phyloP scores from a whole-genome alignment of 2,329 filamentous ascomycete species.

The Fusarium sp. region DNA sequence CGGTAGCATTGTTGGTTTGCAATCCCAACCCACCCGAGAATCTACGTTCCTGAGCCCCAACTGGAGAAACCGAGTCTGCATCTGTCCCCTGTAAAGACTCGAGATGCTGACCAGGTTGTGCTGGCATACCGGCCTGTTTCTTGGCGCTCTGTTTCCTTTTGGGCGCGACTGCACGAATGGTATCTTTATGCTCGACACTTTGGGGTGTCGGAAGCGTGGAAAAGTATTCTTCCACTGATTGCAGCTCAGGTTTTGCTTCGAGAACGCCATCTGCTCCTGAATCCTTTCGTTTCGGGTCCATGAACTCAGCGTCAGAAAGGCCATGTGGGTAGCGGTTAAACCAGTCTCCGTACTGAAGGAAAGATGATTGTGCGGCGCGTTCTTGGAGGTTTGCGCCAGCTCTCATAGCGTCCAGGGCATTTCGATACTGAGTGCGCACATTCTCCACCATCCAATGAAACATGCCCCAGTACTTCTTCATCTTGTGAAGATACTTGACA shows the following conservation, averaged over 20 bases:
- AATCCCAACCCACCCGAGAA: slow-evolving; percentile 56
- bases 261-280: slow-evolving; percentile 88
- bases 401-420: slow-evolving; percentile 83
- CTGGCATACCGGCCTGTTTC: slow-evolving; percentile 38
- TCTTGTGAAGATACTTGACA: slow-evolving; percentile 88
- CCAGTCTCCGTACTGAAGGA: slow-evolving; percentile 98
- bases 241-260: slow-evolving; percentile 88
- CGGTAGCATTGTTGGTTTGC: slow-evolving; percentile 53
- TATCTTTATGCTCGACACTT: slow-evolving; percentile 54
- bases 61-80: slow-evolving; percentile 17
- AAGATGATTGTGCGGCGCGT: slow-evolving; percentile 64
- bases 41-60: slow-evolving; percentile 47
- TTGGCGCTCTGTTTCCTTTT: slow-evolving; percentile 56
- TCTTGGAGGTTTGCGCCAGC: slow-evolving; percentile 68
- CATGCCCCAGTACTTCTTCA: slow-evolving; percentile 99
- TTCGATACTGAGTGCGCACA: slow-evolving; percentile 86
- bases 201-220: slow-evolving; percentile 76
- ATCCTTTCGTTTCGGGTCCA: slow-evolving; percentile 81
- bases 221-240: slow-evolving; percentile 95
- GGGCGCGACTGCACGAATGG: slow-evolving; percentile 29
- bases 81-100: slow-evolving; percentile 37
- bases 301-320: slow-evolving; percentile 84
- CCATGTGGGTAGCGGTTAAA: slow-evolving; percentile 95
- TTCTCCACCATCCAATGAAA: slow-evolving; percentile 97
- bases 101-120: slow-evolving; percentile 33